phyloP scores from a whole-genome alignment of 352 stramenopile species.

The Pythium aquatile region DNA sequence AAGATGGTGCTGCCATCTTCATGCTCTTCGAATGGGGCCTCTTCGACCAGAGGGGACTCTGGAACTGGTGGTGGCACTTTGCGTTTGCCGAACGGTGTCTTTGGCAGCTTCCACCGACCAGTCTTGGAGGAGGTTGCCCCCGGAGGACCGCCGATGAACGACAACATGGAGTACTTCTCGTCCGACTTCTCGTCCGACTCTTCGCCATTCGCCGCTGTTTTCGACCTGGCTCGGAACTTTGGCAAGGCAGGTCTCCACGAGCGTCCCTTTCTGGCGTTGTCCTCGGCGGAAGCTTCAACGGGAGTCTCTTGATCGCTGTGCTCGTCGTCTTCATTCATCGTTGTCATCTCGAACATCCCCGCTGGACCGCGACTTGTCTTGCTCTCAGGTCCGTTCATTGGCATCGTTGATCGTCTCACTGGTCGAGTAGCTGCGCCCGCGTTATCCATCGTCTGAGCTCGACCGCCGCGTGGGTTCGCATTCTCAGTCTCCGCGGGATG shows the following conservation, averaged over 20 bases:
- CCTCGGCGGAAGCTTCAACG: constrained; percentile 14
- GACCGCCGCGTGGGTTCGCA: constrained; percentile 22
- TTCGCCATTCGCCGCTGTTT: constrained; percentile 26
- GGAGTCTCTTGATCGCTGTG: constrained; percentile 23
- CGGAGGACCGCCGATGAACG: not conserved
- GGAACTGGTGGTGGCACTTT: not conserved
- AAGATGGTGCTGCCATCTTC: constrained; percentile 11
- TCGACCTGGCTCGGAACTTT: constrained; percentile 27
- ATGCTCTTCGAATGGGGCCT: constrained; percentile 10
- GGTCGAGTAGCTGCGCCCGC: not conserved
- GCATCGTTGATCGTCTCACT: not conserved
- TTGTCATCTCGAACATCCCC: constrained; percentile 10
- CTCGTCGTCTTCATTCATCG: constrained; percentile 18
- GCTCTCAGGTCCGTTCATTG: not conserved
- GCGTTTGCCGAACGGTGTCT: constrained; percentile 34
- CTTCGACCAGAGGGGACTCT: not conserved
- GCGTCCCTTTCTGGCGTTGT: not conserved
- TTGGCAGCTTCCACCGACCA: constrained; percentile 23
- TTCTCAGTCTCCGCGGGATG: constrained; percentile 33
- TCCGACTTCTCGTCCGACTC: constrained; percentile 15
- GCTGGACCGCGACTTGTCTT: not conserved
- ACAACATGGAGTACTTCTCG: constrained; percentile 21
- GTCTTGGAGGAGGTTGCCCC: constrained; percentile 22
- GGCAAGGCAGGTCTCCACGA: constrained; percentile 12
- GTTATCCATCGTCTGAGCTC: not conserved